Evolutionary conservation across 306 rosid genomes (phyloP), one percentile per base, ranked within the genome.

Genomic region (Argentina anserina): DNA sequence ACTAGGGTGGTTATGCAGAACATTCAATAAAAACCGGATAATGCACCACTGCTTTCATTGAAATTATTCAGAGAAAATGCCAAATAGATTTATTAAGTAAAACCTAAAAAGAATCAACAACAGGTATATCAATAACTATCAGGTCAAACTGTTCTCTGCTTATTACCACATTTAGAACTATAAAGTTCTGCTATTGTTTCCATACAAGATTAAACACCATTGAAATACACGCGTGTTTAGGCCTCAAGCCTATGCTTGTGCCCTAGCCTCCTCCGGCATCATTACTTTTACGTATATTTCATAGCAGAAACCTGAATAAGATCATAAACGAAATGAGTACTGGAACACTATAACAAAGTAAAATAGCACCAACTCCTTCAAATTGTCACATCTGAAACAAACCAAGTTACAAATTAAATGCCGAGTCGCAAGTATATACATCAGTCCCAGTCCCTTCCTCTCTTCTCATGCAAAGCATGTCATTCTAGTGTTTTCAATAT

Each of bases 271-370:
- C 79, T 86, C 84, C 75, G 90, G 85, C 79, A 64, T 67, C 46
- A 73, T 61, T 12, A 86, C 87, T 79, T 26, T 91, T 43, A 88
- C 87, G 45, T 89, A 88, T 77, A 94, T 80, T 86, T 91, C 97
- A 21, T 91, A 94, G 86, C 88, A 83, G 83, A 88, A 83, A 56
- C 96, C 95, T 89, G 89, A 74, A 75, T 29, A 77, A 77, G 75
- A 70, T 73, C 65, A 64, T n/a, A 34, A 65, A 69, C 49, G 34
- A 53, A 76, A 41, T 59, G 70, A 77, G 75, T 67, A 75, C n/a
- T 65, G 73, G 58, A 76, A 46, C 47, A 42, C 43, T 39, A 31
- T 26, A 1, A 76, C n/a, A 29, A 18, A 41, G 41, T 10, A 28
- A 71, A 28, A 41, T 2, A 58, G 18, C 13, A 1, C 1, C 0